Evolutionary conservation across 2,329 filamentous ascomycete genomes (phyloP), one percentile per base, ranked within the genome.

Genomic region (Blumeria graminis): DNA sequence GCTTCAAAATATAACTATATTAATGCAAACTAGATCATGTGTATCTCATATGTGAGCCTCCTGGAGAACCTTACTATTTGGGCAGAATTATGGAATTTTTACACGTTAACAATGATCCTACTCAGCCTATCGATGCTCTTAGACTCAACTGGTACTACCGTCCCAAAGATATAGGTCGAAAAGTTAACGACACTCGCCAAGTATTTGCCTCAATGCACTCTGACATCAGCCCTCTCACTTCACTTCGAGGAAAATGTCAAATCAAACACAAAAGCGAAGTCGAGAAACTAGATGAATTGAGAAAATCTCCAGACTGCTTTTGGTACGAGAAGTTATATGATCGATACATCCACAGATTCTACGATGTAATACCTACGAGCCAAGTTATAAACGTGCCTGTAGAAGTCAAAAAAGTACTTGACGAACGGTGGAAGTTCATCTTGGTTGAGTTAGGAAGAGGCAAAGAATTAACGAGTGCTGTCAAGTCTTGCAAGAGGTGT

Each of bases 141-240:
- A 83, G 89, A 62, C 85, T 96, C 66, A 98, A 98, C 71, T 98
- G 92, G 92, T 95, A 90, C 70, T 96, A 96, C 69, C 81, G 92
- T 43, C 90, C 92, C 57, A 88, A 92, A 69, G 92, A 98, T 70
- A 94, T 96, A 66, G 86, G 86, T 62, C 86, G 89, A 63, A 92
- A 89, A 71, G 83, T 86, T 63, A 83, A 85, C 68, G 92, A 98
- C 73, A 90, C 86, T 58, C 84, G 92, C 60, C 75, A 90, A 64
- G 80, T 98, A 55, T 95, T 90, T 70, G 90, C 88, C 60, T 94
- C 92, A 34, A 98, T 98, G 92, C 92, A 98, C 70, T 96, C 92
- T 32, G 92, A 98, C 72, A 84, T 88, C 60, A 94, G 87, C 67
- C 92, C 92, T 57, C 75, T 98, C 64, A 88, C 88, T 55, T 87